Conservation (phyloP, 2,329 filamentous ascomycete species). For the Hypocreales sp. region DNA sequence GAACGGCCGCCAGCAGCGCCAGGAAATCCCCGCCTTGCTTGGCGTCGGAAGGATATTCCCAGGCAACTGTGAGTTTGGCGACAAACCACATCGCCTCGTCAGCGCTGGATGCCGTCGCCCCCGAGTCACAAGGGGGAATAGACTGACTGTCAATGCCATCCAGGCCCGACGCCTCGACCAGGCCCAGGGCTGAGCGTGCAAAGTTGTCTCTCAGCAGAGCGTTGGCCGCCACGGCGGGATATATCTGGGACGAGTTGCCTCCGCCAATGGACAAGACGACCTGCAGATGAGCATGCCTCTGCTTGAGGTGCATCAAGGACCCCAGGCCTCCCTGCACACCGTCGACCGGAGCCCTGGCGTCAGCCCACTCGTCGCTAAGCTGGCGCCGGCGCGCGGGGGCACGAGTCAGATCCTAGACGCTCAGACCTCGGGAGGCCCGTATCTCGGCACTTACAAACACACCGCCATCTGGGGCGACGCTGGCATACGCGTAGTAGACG, state of each 20-base stretch:
- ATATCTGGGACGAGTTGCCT: constrained; percentile 46
- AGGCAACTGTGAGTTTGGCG: constrained; percentile 46
- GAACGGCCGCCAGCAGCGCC: constrained; percentile 48
- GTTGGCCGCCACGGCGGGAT: constrained; percentile 49
- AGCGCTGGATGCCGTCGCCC: neutral
- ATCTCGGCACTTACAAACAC: constrained; percentile 47
- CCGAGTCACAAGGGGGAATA: too few relatives aligned
- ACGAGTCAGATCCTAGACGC: constrained; percentile 10
- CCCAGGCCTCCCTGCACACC: constrained; percentile 56
- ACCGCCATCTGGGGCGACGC: constrained; percentile 53
- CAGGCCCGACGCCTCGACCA: constrained; percentile 53
- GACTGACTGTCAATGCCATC: constrained; percentile 52
- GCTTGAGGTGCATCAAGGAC: constrained; percentile 58
- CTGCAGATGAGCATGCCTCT: constrained; percentile 52
- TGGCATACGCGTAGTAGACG: constrained; percentile 73
- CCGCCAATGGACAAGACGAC: constrained; percentile 69
- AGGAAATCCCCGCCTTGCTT: constrained; percentile 58
- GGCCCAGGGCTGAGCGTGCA: constrained; percentile 46
- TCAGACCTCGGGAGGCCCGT: constrained; percentile 1
- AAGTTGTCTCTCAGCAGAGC: constrained; percentile 50
- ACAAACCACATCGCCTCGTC: neutral
- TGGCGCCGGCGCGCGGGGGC: too few relatives aligned
- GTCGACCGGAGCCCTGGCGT: constrained; percentile 56
- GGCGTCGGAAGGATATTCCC: constrained; percentile 57
- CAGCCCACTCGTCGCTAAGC: constrained; percentile 69